Evolutionary conservation across 1,139 yeast genomes (phyloP).

Genomic region (Magnusiomyces ingens): DNA sequence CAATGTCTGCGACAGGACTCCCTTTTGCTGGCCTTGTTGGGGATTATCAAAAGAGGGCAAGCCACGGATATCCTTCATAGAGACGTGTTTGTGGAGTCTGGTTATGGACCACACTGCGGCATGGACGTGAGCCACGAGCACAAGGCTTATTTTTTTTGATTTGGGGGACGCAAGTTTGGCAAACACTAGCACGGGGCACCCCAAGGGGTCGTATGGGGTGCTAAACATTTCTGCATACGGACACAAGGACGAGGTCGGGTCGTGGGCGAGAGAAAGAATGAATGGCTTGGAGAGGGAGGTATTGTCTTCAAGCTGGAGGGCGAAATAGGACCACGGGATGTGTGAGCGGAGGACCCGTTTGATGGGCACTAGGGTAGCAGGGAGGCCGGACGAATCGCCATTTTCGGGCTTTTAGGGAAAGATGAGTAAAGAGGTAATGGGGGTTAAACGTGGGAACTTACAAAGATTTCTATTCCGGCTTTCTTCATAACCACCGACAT

Average conservation of each 20-base stretch:
- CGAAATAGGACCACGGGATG: conserved; percentile 7
- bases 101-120: conserved; percentile 8
- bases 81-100: conserved; percentile 6
- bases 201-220: not conserved
- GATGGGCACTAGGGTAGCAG: conserved; percentile 8
- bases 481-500: too few species aligned
- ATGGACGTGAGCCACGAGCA: conserved; percentile 6
- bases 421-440: not conserved
- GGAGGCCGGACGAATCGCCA: not conserved
- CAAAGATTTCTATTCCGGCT: conserved; percentile 1
- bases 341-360: conserved; percentile 9
- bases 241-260: not conserved
- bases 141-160: conserved; percentile 6
- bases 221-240: not conserved
- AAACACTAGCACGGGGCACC: conserved; percentile 6
- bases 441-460: not conserved
- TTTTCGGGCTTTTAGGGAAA: not conserved
- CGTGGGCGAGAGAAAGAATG: not conserved
- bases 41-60: not conserved
- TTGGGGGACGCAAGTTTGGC: conserved; percentile 4
- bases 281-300: conserved; percentile 4
- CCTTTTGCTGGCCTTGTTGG: not conserved
- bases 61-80: conserved; percentile 9
- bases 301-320: conserved; percentile 4
- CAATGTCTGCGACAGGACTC: too few species aligned